Evolutionary conservation across 2,329 filamentous ascomycete genomes (phyloP).

Genomic region (Leptographium wingfieldii): DNA sequence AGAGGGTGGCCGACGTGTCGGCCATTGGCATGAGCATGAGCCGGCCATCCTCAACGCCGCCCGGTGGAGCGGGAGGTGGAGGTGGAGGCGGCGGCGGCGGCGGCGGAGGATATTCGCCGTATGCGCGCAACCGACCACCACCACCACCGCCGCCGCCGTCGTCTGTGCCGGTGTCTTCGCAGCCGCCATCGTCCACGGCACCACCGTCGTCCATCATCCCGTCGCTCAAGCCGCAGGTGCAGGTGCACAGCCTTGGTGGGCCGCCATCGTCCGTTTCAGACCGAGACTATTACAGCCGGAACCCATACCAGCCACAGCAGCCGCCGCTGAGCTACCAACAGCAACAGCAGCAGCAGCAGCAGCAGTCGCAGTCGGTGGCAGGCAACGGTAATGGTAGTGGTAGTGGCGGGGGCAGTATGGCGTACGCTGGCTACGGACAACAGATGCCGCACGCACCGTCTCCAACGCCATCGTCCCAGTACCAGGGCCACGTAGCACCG

Average conservation of each 20-base stretch:
- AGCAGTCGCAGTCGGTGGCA: background rate
- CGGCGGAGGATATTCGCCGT: constrained; percentile 31
- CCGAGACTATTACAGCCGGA: constrained; percentile 36
- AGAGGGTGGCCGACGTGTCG: constrained; percentile 37
- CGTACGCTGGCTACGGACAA: constrained; percentile 4
- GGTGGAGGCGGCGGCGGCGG: constrained; percentile 2
- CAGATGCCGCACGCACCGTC: constrained; percentile 5
- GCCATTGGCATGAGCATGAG: background rate
- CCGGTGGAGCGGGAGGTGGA: constrained; percentile 4
- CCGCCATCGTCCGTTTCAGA: constrained; percentile 20
- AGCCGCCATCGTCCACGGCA: constrained; percentile 11
- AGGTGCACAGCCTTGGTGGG: constrained; percentile 30
- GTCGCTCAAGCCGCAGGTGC: constrained; percentile 40
- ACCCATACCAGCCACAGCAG: constrained; percentile 17
- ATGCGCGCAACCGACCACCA: constrained; percentile 22
- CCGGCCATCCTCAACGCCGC: constrained; percentile 5
- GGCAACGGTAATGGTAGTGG: background rate
- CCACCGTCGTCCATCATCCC: constrained; percentile 34
- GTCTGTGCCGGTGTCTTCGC: constrained; percentile 22
- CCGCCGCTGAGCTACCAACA: constrained; percentile 14
- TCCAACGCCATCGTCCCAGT: constrained; percentile 17
- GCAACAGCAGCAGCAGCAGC: constrained; percentile 19
- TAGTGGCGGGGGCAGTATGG: background rate
- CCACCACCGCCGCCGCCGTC: constrained; percentile 17
- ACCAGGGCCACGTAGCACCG: constrained; percentile 16